phyloP scores from a whole-genome alignment of 495 filamentous ascomycete species.

The Aspergillus conjunctus region DNA sequence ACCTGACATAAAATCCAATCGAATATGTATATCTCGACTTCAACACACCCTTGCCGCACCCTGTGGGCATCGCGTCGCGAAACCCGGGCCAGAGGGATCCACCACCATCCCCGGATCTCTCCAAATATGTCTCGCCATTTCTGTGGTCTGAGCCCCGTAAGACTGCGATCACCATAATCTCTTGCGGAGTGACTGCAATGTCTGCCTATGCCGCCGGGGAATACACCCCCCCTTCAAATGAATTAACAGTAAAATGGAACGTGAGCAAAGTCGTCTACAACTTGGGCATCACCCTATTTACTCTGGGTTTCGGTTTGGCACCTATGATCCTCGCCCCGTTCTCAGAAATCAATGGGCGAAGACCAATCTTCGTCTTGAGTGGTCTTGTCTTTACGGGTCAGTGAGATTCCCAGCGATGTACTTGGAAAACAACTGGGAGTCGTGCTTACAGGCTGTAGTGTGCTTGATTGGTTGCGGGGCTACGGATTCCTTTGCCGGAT shows the following conservation, averaged over 20 bases:
- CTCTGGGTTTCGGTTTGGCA: slow-evolving; percentile 76
- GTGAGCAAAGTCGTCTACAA: slow-evolving; percentile 67
- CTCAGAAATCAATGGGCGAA: slow-evolving; percentile 82
- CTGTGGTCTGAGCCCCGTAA: slow-evolving; percentile 73
- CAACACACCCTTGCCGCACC: slow-evolving; percentile 64
- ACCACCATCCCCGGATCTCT: slow-evolving; percentile 62
- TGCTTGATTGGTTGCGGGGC: slow-evolving; percentile 76
- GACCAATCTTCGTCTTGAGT: slow-evolving; percentile 76
- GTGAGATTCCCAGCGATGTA: slow-evolving; percentile 6
- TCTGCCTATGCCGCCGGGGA: slow-evolving; percentile 83
- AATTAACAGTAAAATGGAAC: slow-evolving; percentile 65
- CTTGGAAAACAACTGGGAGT: not conserved
- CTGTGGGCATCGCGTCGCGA: slow-evolving; percentile 44
- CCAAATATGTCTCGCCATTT: slow-evolving; percentile 68
- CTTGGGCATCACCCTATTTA: slow-evolving; percentile 80
- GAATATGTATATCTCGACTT: slow-evolving; percentile 73
- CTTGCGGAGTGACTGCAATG: slow-evolving; percentile 72
- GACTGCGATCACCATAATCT: slow-evolving; percentile 67
- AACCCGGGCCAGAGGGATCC: slow-evolving; percentile 42
- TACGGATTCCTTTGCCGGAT: slow-evolving; percentile 69
- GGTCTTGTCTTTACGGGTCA: slow-evolving; percentile 65
- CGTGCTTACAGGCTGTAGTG: slow-evolving; percentile 29
- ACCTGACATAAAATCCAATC: slow-evolving; percentile 38
- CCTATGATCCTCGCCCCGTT: slow-evolving; percentile 93
- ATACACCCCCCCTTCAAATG: slow-evolving; percentile 67